phyloP scores from a whole-genome alignment of 2,329 filamentous ascomycete genomes.

The Aspergillus aculeatinus region DNA sequence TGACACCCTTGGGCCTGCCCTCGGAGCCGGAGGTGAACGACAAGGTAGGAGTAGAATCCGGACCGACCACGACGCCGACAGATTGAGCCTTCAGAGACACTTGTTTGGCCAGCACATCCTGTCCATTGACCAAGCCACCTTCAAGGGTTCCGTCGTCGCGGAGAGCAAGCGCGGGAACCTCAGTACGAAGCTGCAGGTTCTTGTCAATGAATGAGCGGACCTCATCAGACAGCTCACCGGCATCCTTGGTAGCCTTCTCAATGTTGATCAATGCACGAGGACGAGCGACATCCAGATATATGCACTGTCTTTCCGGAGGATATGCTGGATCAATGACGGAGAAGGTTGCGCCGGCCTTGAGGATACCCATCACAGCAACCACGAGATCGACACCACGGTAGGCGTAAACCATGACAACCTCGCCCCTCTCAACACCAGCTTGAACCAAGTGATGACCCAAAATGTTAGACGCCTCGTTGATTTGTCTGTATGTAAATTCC shows the following conservation, averaged over 20 bases:
- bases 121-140: conserved; percentile 66
- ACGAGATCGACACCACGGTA: conserved; percentile 77
- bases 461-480: conserved; percentile 78
- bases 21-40: conserved; percentile 72
- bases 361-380: conserved; percentile 75
- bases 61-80: conserved; percentile 76
- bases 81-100: conserved; percentile 54
- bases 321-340: conserved; percentile 75
- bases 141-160: conserved; percentile 67
- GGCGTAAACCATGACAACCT: conserved; percentile 92
- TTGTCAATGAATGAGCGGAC: conserved; percentile 69
- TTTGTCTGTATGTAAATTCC: conserved; percentile 79
- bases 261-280: conserved; percentile 73
- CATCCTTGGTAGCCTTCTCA: conserved; percentile 67
- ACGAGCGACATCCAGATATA: conserved; percentile 77
- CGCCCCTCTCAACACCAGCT: conserved; percentile 70
- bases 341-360: conserved; percentile 60
- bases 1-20: conserved; percentile 81
- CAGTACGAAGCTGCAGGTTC: conserved; percentile 69
- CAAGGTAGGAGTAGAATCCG: conserved; percentile 77
- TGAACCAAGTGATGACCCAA: conserved; percentile 76
- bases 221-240: conserved; percentile 60
- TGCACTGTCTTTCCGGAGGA: conserved; percentile 75
- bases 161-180: conserved; percentile 72
- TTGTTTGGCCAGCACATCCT: conserved; percentile 64